Evolutionary conservation across 805 yeast species (phyloP).

Genomic region (Zygosaccharomyces bailii): DNA sequence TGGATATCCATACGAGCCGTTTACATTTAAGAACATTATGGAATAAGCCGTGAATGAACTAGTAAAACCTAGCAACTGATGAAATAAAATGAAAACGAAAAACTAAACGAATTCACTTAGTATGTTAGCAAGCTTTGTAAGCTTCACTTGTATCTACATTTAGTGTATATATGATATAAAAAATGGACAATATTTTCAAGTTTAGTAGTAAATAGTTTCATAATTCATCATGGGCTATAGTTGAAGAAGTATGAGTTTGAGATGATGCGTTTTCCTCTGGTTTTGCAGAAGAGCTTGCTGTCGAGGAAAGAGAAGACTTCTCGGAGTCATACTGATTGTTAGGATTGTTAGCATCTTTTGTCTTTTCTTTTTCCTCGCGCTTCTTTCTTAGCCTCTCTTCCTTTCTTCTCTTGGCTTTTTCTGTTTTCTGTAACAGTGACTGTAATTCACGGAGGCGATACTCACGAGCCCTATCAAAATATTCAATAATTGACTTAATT

Average conservation of each 20-base stretch:
- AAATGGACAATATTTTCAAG: slow-evolving; percentile 2
- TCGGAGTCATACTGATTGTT: too few relatives aligned
- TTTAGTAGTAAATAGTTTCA: slow-evolving; percentile 7
- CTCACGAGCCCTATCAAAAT: slow-evolving; percentile 23
- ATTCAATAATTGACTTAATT: slow-evolving; percentile 16
- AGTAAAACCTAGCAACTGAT: neutral
- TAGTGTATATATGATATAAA: slow-evolving; percentile 5
- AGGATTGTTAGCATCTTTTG: slow-evolving; percentile 1
- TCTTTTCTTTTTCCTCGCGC: slow-evolving; percentile 13
- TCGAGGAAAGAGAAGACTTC: neutral
- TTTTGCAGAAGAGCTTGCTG: neutral
- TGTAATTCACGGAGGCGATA: slow-evolving; percentile 35
- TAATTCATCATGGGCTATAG: slow-evolving; percentile 23
- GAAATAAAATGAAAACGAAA: neutral
- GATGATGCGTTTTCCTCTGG: neutral
- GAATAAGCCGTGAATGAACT: slow-evolving; percentile 7
- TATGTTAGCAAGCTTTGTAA: neutral
- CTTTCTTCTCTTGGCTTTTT: slow-evolving; percentile 29
- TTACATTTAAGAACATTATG: slow-evolving; percentile 48
- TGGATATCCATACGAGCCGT: slow-evolving; percentile 89
- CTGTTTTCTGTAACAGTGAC: slow-evolving; percentile 23
- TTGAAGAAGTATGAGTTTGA: neutral
- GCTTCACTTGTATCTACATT: slow-evolving; percentile 5
- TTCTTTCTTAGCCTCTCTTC: slow-evolving; percentile 21
- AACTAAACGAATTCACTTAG: neutral